Evolutionary conservation across 805 yeast species (phyloP), one percentile per base, ranked within the genome.

Genomic region (Nakazawaea ernobii): DNA sequence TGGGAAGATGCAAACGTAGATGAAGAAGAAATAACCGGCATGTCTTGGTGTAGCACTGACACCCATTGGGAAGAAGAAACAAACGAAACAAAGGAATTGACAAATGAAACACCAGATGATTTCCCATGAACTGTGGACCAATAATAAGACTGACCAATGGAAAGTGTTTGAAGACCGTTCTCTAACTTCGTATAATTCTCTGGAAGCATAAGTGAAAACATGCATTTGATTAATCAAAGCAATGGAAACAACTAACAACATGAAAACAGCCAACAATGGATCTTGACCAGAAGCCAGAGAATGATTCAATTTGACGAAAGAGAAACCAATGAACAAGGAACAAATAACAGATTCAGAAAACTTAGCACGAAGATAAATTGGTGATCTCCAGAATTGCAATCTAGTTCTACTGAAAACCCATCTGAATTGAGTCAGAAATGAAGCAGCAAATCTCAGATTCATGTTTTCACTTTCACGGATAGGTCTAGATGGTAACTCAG

Each of bases 291-390:
- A 58, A 2, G 51, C 46, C 10, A 51, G 17, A 8, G 54, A 30
- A 24, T 55, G 49, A 40, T 51, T 49, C 46, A 52, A 44, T 13
- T 53, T 51, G 32, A 43, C 56, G 47, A 57, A 57, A 5, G 81
- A 68, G 61, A 84, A 84, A 41, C 91, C 90, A 51, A 79, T 75
- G 60, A 82, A 81, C 17, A 84, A 55, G 35, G 84, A 75, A 39
- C 79, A 69, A 20, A 71, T 56, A 73, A 60, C 35, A 70, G 59
- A 53, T 67, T 65, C 53, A 55, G 70, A 63, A 32, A 67, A 46
- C 57, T 73, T 73, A 17, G 77, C 57, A 52, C 63, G 65, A 42
- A 71, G 59, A 53, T 72, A 72, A 17, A 58, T 57, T n/a, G 73
- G 66, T 42, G 62, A 61, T 58, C 77, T 63, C 71, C 71, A 71